These are phyloP conservation scores for Torulaspora pretoriensis DNA, from an alignment of 1,139 yeast genomes.

Conservation along the genomic window DNA sequence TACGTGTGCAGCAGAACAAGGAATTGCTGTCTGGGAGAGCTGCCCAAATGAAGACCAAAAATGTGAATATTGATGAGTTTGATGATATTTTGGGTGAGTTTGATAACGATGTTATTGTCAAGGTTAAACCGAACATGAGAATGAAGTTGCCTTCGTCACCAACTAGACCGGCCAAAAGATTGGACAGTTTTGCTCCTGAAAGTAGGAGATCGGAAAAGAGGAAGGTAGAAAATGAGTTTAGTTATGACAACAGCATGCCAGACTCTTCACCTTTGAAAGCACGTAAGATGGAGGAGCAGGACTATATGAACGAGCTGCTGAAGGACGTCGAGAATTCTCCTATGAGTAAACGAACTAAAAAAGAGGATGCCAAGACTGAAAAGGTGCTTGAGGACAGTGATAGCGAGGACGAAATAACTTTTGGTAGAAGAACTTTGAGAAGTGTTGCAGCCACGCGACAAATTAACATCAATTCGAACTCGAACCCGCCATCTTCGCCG, in stretches of 20 bases:
- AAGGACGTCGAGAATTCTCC: conserved; percentile 20
- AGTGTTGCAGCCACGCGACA: conserved; percentile 38
- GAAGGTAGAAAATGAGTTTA: conserved; percentile 18
- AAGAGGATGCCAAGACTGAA: neutral
- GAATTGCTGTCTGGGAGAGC: conserved; percentile 16
- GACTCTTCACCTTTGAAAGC: conserved; percentile 23
- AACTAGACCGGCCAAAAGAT: conserved; percentile 6
- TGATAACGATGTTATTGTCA: conserved; percentile 21
- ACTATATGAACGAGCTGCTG: conserved; percentile 4
- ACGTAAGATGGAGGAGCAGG: neutral
- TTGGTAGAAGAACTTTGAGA: conserved; percentile 40
- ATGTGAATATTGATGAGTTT: conserved; percentile 38
- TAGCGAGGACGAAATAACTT: conserved; percentile 54
- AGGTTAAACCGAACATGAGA: conserved; percentile 7
- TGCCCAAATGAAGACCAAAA: conserved; percentile 34
- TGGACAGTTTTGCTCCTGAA: conserved; percentile 1
- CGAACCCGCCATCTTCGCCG: conserved; percentile 34
- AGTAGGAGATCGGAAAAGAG: conserved; percentile 12
- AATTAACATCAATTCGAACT: conserved; percentile 33
- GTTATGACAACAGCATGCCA: conserved; percentile 9
- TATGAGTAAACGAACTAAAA: conserved; percentile 4
- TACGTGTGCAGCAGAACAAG: conserved; percentile 30
- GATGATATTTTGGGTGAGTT: conserved; percentile 50
- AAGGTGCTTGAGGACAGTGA: conserved; percentile 27
- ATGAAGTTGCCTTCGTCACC: conserved; percentile 21